A percentile compares a stretch with the other conserved stretches of the same genome.
Evolutionary conservation across 164 flowering plant species (phyloP).

Genomic region (Dillenia turbinata): DNA sequence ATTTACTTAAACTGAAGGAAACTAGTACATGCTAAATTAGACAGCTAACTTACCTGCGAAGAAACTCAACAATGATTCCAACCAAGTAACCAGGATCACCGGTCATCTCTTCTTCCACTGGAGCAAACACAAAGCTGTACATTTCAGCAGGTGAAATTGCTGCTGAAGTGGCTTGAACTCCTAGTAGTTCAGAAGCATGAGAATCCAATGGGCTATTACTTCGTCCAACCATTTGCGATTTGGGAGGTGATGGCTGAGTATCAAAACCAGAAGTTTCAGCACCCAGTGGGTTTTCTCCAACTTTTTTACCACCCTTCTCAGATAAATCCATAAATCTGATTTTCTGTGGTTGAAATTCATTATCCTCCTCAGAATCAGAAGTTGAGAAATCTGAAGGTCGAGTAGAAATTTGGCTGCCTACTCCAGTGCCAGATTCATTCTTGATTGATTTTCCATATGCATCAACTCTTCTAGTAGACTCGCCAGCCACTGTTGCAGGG

Average conservation of each 20-base stretch:
- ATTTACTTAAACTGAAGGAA: too few species aligned
- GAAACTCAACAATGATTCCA: slow-evolving; percentile 73
- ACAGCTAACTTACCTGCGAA: slow-evolving; percentile 56
- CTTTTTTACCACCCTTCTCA: slow-evolving; percentile 17
- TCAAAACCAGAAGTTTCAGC: slow-evolving; percentile 24
- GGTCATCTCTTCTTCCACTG: slow-evolving; percentile 82
- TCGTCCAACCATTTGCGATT: slow-evolving; percentile 28
- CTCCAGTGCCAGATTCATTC: slow-evolving; percentile 7
- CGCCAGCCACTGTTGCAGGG: slow-evolving; percentile 25
- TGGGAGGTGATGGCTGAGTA: slow-evolving; percentile 30
- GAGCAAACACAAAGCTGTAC: slow-evolving; percentile 71
- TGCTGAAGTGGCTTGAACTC: slow-evolving; percentile 48
- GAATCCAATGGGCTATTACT: slow-evolving; percentile 29
- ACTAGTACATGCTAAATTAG: too few species aligned
- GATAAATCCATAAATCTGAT: slow-evolving; percentile 7
- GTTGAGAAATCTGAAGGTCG: slow-evolving; percentile 23
- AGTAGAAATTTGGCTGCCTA: slow-evolving; percentile 8
- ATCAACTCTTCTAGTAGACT: slow-evolving; percentile 20
- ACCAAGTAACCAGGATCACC: slow-evolving; percentile 81
- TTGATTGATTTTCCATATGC: slow-evolving; percentile 13
- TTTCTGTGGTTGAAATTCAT: slow-evolving; percentile 13
- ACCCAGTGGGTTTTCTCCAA: slow-evolving; percentile 13
- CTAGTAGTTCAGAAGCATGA: slow-evolving; percentile 38
- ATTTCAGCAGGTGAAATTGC: slow-evolving; percentile 91
- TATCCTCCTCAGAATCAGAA: slow-evolving; percentile 59